Conservation (phyloP, 1,139 yeast genomes). For the Casaregolazyma lundiana region DNA sequence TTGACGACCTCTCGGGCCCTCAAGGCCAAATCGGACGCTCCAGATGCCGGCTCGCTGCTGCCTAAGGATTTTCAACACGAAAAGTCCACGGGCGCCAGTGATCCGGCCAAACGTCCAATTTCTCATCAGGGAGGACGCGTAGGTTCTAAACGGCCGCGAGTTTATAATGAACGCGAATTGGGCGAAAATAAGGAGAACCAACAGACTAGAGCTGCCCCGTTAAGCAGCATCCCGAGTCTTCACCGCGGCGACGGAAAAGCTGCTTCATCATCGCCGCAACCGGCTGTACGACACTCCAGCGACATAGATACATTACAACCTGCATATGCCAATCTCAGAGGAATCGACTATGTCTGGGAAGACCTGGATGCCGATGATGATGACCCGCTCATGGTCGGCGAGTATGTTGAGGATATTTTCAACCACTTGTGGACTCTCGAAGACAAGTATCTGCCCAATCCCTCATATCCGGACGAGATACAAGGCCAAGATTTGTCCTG, state of each 20-base stretch:
- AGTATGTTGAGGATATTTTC: conserved; percentile 84
- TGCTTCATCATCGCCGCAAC: background rate
- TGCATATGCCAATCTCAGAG: conserved; percentile 3
- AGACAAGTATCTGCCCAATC: conserved; percentile 68
- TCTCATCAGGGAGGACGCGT: conserved; percentile 8
- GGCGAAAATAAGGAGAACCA: conserved; percentile 7
- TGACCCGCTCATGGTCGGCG: conserved; percentile 94
- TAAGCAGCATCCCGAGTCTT: background rate
- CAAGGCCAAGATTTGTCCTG: conserved; percentile 36
- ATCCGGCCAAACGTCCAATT: conserved; percentile 4
- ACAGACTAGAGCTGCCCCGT: background rate
- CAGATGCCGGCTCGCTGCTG: conserved; percentile 1
- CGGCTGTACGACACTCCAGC: background rate
- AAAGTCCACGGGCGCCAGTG: conserved; percentile 3
- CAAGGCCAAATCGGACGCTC: background rate
- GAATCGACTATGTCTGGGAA: conserved; percentile 51
- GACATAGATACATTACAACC: background rate
- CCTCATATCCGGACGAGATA: conserved; percentile 44
- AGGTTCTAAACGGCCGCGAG: conserved; percentile 7
- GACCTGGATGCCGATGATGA: conserved; percentile 92
- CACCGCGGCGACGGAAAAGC: background rate
- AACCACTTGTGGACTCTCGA: conserved; percentile 74
- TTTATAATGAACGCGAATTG: conserved; percentile 6
- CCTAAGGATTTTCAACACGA: background rate
- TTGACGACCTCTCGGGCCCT: background rate